Conservation (phyloP, 225 moss, liverwort and hornwort genomes). For the Pseudisothecium myosuroides region DNA sequence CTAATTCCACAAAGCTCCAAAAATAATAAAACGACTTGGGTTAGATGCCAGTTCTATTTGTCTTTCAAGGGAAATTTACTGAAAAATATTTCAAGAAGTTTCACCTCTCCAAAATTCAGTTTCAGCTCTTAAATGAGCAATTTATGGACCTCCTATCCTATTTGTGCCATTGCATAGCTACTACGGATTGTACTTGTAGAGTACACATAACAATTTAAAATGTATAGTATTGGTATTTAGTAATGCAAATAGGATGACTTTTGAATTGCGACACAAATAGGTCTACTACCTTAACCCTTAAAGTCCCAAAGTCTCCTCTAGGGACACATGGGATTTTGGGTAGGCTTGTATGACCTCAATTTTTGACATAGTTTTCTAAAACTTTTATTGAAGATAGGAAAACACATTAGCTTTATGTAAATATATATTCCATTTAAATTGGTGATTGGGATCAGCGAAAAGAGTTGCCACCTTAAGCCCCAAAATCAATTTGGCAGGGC, state of each 20-base stretch:
- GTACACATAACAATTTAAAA: too few relatives aligned
- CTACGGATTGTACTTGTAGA: neutral
- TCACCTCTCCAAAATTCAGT: too few relatives aligned
- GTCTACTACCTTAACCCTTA: fast-evolving
- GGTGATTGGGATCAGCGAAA: too few relatives aligned
- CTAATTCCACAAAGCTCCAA: too few relatives aligned
- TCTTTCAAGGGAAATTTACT: too few relatives aligned
- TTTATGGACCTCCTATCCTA: too few relatives aligned
- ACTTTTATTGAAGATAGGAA: neutral
- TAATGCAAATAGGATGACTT: neutral
- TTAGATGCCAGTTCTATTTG: too few relatives aligned
- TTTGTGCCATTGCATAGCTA: fast-evolving
- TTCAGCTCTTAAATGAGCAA: too few relatives aligned
- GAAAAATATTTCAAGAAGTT: too few relatives aligned
- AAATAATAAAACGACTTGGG: too few relatives aligned
- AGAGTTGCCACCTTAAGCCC: fast-evolving
- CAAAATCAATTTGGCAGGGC: fast-evolving
- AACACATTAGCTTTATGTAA: fast-evolving
- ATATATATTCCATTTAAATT: fast-evolving
- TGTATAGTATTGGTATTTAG: neutral
- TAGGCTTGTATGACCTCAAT: neutral
- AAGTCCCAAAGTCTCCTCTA: fast-evolving
- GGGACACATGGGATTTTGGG: fast-evolving
- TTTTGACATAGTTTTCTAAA: neutral
- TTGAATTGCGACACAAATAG: neutral